Evolutionary conservation across 495 filamentous ascomycete species (phyloP), one percentile per base, ranked within the genome.

Genomic region (Daldinia grandis): DNA sequence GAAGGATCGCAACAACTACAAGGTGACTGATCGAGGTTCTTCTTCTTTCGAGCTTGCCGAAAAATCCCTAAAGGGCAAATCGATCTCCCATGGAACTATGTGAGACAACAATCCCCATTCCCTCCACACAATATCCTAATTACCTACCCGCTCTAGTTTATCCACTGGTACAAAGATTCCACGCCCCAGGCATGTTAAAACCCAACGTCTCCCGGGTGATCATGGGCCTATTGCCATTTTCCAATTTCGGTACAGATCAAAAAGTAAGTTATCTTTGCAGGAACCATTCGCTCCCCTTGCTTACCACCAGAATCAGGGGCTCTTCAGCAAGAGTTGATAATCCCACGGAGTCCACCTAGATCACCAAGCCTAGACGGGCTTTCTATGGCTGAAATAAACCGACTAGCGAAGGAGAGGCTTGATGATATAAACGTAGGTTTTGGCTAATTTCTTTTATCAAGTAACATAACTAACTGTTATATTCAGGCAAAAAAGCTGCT

Each of bases 51-150:
- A 79, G 47, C 58, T 80, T 9, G 59, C 78, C 1, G 78, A 81
- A 44, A 79, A 80, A 53, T 72, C 78, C 6, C 60, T 81, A 0
- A 80, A 79, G 28, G 78, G 79, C 5, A 62, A 69, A 62, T 74
- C 74, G 4, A 59, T 80, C 12, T 81, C 79, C 14, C 78, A 80
- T 57, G 74, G 76, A 2, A 73, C 74, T 5, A 49, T 49, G 76
- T 80, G 64, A 64, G 68, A 19, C 31, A 58, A 28, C 7, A n/a
- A 19, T 0, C 21, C 21, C 19, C 17, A 15, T 38, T 3, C 9
- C 12, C 8, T 42, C 19, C 12, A 2, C 38, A 63, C 15, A 1
- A 10, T 15, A 42, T 63, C 17, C 56, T 55, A 24, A 42, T 53
- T 51, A n/a, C n/a, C n/a, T 4, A 47, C 15, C 15, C 9, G 1